These are phyloP conservation scores for Breviolum minutum DNA, from an alignment of 73 alveolate genomes.

Conservation along the genomic window DNA sequence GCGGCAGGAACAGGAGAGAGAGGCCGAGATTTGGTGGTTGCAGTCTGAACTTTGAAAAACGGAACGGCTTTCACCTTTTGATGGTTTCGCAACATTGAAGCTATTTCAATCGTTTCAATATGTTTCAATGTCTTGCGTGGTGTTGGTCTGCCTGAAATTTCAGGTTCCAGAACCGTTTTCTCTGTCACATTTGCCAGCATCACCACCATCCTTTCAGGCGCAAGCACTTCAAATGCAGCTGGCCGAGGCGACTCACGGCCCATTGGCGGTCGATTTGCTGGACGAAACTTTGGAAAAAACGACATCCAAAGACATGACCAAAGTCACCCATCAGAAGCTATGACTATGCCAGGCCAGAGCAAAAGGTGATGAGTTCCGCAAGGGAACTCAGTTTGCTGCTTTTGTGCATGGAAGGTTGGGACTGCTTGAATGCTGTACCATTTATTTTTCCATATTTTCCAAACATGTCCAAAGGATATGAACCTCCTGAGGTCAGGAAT, in stretches of 20 bases:
- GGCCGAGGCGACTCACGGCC: constrained; percentile 17
- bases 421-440: no score
- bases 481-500: constrained; percentile 42
- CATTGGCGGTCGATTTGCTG: no score
- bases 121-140: not conserved
- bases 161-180: no score
- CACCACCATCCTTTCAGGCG: not conserved
- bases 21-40: constrained; percentile 5
- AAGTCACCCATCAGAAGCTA: not conserved
- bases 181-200: not conserved
- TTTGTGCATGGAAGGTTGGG: not conserved
- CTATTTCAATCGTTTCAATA: not conserved
- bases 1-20: constrained; percentile 71
- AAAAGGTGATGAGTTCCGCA: constrained; percentile 70
- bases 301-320: no score
- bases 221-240: constrained; percentile 67
- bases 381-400: constrained; percentile 26
- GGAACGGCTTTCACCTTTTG: not conserved
- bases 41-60: not conserved
- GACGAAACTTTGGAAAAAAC: no score
- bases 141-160: no score
- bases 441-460: not conserved
- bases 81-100: not conserved
- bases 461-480: not conserved
- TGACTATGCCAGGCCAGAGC: constrained; percentile 51